Evolutionary conservation across 2,329 filamentous ascomycete species (phyloP), one percentile per base, ranked within the genome.

Genomic region (Trichoderma polysporum): DNA sequence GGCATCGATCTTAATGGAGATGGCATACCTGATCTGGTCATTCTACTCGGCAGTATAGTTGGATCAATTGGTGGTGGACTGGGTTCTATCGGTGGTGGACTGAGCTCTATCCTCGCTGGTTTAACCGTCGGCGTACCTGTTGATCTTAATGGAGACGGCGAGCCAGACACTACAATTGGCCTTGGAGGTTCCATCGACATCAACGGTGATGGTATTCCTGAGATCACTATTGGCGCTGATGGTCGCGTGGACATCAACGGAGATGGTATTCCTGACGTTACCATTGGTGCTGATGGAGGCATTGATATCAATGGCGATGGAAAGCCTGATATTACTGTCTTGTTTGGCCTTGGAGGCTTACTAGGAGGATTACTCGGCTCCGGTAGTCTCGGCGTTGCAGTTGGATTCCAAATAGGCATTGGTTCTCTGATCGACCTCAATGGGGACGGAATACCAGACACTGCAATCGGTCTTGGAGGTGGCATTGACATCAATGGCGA

Each of bases 141-240:
- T 13, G 60, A 64, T 54, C 22, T 56, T 13, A 56, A 64, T 22
- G 50, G 59, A 22, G 66, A 64, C 22, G 66, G 59, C 7, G 45
- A 25, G 17, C 50, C 50, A 9, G 66, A 64, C 35, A 53, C 47
- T 6, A 64, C 22, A 2, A 39, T 54, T 27, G 39, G 31, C 15
- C 22, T 45, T 33, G 49, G 60, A 29, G 60, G 47, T 4, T 31
- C 6, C 6, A 50, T 64, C 10, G 60, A 64, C 17, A 27, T n/a
- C 5, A n/a, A 64, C n/a, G 22, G 13, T 13, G 60, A 64, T 13
- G 49, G 35, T 12, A 56, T 54, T 19, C 60, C 60, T 1, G 60
- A 64, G 33, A 47, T 54, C 17, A 56, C 25, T 25, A 35, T 56
- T 56, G 27, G 19, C 2, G 3, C 54, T 53, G 19, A 29, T 19